These are phyloP conservation scores for Colletotrichum tanaceti DNA, from an alignment of 2,329 filamentous ascomycete species.

Conservation along the genomic window DNA sequence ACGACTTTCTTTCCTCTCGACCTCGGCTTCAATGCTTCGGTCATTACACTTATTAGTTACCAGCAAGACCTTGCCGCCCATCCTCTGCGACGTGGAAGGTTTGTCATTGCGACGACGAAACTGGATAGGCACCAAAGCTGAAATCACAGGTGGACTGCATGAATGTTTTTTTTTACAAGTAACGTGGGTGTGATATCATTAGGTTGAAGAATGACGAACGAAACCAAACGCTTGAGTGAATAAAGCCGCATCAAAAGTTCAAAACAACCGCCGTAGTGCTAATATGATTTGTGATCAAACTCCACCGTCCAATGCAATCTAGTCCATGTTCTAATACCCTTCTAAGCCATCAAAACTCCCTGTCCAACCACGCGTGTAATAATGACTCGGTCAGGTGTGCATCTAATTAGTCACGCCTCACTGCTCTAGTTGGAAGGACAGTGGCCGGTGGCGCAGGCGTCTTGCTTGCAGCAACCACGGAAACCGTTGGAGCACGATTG, in stretches of 20 bases:
- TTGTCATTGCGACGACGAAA: too few relatives aligned
- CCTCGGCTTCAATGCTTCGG: not conserved
- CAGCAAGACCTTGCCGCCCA: too few relatives aligned
- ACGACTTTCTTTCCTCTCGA: fast-evolving
- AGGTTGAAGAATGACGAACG: not conserved
- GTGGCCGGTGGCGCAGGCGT: slow-evolving; percentile 35
- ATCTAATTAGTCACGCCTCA: not conserved
- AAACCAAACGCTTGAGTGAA: not conserved
- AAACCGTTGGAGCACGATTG: slow-evolving; percentile 37
- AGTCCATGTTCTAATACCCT: not conserved
- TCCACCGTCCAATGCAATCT: slow-evolving; percentile 17
- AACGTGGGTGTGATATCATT: slow-evolving; percentile 17
- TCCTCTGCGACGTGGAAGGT: too few relatives aligned
- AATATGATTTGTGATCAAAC: slow-evolving; percentile 20
- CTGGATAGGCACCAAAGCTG: not conserved
- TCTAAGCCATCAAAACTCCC: not conserved
- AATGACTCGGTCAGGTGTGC: not conserved
- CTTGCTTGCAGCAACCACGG: slow-evolving; percentile 33
- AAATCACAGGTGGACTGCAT: not conserved
- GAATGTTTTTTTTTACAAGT: not conserved
- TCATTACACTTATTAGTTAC: too few relatives aligned
- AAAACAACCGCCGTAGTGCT: slow-evolving; percentile 19
- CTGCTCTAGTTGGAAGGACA: slow-evolving; percentile 30
- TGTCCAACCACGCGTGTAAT: not conserved
- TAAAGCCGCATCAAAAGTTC: slow-evolving; percentile 1